Base-by-base conservation (phyloP, 2,329 filamentous ascomycete species). In the Pseudocercospora crystallina region DNA sequence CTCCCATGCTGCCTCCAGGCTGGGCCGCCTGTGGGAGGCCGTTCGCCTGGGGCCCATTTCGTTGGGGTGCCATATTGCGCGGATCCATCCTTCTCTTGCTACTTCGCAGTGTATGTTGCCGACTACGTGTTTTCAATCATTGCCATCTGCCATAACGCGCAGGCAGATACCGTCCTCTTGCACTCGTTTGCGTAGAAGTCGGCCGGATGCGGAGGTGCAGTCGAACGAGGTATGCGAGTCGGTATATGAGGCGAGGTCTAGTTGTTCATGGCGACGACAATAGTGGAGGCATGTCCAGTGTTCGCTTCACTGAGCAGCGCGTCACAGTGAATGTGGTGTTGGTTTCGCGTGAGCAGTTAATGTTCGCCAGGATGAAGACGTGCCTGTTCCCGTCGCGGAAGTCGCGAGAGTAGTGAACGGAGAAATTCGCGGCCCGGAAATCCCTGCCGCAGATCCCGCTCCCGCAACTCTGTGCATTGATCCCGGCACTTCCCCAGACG, bases 21-120 rank as follows among this genome's bases (percentile, higher is more conserved):
- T 49, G 50, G 51, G 57, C 12, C 12, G 41, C 42, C 49, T 48
- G 43, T 43, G 49, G 34, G 30, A 39, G 34, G 48, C 51, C 59
- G 47, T 57, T 59, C 36, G 49, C 46, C 20, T 48, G 52, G 12
- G 52, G 44, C 41, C 45, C 46, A 46, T 40, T 38, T 44, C 40
- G 20, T 4, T 26, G 20, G 20, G 3, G 20, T 26, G 20, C 20
- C 20, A 26, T 26, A 7, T 26, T 26, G 20, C 20, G 45, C 12
- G 53, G 50, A 34, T 61, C 52, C 40, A 61, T 50, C 45, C 37
- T 52, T 2, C 31, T 26, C 20, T 26, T 26, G 4, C 20, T 4
- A 26, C 20, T 26, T 26, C 20, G 20, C 20, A 26, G 20, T 49
- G 12, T 43, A 26, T 46, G 46, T 49, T 12, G 31, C 20, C 33